phyloP scores from a whole-genome alignment of 495 filamentous ascomycete genomes.

The Aspergillus diversus region DNA sequence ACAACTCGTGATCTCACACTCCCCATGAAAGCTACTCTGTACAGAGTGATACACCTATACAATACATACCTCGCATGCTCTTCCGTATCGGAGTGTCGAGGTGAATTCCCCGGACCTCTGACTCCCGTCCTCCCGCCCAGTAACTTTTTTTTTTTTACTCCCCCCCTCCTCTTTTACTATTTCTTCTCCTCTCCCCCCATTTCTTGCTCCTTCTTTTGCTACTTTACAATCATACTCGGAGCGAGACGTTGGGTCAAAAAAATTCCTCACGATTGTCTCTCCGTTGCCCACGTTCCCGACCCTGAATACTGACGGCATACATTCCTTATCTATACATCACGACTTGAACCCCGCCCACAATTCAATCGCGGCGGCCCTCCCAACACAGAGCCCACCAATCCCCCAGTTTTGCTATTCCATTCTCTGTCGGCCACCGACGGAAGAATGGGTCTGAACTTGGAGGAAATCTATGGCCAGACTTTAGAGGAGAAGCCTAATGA shows the following conservation, averaged over 20 bases:
- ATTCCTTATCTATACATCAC: conserved; percentile 21
- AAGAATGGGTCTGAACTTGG: conserved; percentile 72
- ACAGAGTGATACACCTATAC: conserved; percentile 19
- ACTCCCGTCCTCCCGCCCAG: conserved; percentile 34
- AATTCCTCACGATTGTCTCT: conserved; percentile 19
- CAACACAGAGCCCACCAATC: conserved; percentile 21
- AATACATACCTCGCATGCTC: conserved; percentile 17
- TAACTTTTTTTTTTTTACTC: conserved; percentile 30
- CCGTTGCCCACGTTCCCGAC: conserved; percentile 33
- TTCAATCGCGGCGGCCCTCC: conserved; percentile 28
- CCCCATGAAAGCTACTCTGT: conserved; percentile 2
- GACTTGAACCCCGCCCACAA: conserved; percentile 27
- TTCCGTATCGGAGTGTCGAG: conserved; percentile 25
- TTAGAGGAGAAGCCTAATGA: conserved; percentile 60
- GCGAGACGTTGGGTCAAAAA: conserved; percentile 34
- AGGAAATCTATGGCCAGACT: conserved; percentile 66
- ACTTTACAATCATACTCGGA: conserved; percentile 28
- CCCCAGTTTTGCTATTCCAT: conserved; percentile 33
- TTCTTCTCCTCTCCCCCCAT: conserved; percentile 22
- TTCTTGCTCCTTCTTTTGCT: conserved; percentile 26
- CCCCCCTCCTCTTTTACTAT: conserved; percentile 23
- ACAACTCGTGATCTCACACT: conserved; percentile 18
- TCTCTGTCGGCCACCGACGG: conserved; percentile 52
- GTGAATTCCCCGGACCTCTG: conserved; percentile 37
- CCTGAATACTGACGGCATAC: conserved; percentile 37